Evolutionary conservation across 2,329 filamentous ascomycete species (phyloP), one percentile per base, ranked within the genome.

Genomic region (Fusarium pilosicola): DNA sequence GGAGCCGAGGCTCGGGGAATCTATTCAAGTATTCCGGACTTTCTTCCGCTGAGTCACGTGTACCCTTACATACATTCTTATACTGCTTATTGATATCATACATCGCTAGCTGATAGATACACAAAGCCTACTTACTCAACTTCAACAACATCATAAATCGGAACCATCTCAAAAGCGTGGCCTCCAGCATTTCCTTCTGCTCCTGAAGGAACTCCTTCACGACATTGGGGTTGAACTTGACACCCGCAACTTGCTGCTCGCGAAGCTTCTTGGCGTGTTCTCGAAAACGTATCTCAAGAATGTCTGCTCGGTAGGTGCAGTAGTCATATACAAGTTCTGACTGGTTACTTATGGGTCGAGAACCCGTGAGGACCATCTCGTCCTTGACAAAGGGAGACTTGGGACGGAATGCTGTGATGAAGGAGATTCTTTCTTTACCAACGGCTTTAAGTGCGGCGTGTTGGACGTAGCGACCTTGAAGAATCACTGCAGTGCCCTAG

Each of bases 401-500:
- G 5, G 91, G 89, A 15, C 91, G 86, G 82, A 92, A 92, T 8
- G 88, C 89, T 0, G 91, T 93, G 57, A 93, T 89, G 82, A 91
- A 90, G 48, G 85, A 89, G 80, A 93, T 91, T 39, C 90, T 87
- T 79, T 92, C 91, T 30, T 86, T 85, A 9, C 85, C 89, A 4
- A 89, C 80, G 15, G 90, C 88, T 18, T 86, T 87, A 24, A 91
- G 84, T 4, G 90, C 91, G 67, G 89, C 86, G 78, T 93, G 91
- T 71, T 89, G 87, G 68, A 93, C 90, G 81, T 92, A 92, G 28
- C 90, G 85, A 22, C 91, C 91, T 79, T 93, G 91, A 46, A 92
- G 83, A n/a, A 92, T 85, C 3, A 92, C 88, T 7, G 88, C 90
- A 51, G 86, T 89, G n/a, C 90, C 90, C 89, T 71, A 54, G 55